phyloP scores from a whole-genome alignment of 305 asterid genomes.

The Ajuga reptans region DNA sequence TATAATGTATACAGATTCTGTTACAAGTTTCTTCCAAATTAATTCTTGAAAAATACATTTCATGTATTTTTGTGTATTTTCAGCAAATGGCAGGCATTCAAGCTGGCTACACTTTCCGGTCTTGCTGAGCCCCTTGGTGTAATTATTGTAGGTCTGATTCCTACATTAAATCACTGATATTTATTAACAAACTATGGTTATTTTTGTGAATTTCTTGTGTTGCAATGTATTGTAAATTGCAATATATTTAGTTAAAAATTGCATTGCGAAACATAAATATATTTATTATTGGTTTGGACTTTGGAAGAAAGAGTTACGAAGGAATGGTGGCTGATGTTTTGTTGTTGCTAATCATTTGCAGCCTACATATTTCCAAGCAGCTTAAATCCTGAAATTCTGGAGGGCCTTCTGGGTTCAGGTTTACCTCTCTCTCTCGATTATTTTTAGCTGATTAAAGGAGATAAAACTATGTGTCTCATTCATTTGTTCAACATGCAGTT shows the following conservation, averaged over 20 bases:
- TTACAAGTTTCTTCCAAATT: too few relatives aligned
- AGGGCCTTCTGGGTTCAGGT: slow-evolving; percentile 94
- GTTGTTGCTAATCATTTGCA: slow-evolving; percentile 30
- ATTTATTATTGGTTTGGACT: background rate
- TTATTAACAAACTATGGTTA: background rate
- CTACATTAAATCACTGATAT: background rate
- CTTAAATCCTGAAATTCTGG: slow-evolving; percentile 72
- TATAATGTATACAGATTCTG: too few relatives aligned
- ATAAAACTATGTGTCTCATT: background rate
- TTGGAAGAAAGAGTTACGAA: background rate
- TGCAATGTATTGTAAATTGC: background rate
- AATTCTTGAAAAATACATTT: background rate
- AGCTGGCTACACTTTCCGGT: slow-evolving; percentile 89
- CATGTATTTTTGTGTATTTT: slow-evolving; percentile 3
- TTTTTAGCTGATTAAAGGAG: background rate
- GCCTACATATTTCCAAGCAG: slow-evolving; percentile 86
- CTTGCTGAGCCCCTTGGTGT: slow-evolving; percentile 94
- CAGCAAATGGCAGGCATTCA: slow-evolving; percentile 97
- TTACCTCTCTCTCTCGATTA: background rate
- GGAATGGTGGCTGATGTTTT: background rate
- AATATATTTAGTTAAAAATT: background rate
- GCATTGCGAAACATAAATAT: background rate
- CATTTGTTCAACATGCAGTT: slow-evolving; percentile 18
- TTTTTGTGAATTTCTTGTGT: background rate
- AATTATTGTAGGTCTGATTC: slow-evolving; percentile 69